These are phyloP conservation scores for Penicillium sp. DNA, from an alignment of 2,329 filamentous ascomycete genomes.

Conservation along the genomic window DNA sequence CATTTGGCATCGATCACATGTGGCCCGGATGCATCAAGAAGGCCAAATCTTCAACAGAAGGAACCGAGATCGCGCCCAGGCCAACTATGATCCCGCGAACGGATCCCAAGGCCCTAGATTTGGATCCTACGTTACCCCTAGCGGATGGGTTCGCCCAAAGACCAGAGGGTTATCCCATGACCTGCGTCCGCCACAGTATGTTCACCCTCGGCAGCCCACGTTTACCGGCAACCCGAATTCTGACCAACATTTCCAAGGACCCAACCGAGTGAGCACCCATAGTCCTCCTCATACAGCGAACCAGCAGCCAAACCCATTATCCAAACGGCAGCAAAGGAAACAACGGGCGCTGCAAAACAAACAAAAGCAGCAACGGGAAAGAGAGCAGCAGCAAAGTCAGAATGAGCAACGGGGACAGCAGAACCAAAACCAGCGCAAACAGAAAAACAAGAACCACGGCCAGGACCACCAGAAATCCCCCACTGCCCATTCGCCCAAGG, in stretches of 20 bases:
- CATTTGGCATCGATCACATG: constrained; percentile 9
- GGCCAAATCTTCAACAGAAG: neutral
- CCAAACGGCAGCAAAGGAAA: constrained; percentile 6
- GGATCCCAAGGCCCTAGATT: neutral
- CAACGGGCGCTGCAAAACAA: neutral
- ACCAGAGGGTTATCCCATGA: neutral
- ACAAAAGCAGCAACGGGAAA: neutral
- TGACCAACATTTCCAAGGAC: neutral
- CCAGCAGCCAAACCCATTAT: neutral
- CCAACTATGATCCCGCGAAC: constrained; percentile 1
- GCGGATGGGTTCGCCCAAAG: constrained; percentile 8
- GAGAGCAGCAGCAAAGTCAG: neutral
- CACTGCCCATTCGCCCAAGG: neutral
- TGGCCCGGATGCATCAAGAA: constrained; percentile 1
- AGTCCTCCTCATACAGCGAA: neutral
- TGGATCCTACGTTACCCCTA: constrained; percentile 1
- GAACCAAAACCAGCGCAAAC: neutral
- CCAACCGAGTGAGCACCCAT: neutral
- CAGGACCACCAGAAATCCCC: neutral
- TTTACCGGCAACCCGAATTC: neutral
- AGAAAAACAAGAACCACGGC: neutral
- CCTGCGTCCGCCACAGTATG: constrained; percentile 1
- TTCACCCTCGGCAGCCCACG: neutral
- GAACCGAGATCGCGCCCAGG: constrained; percentile 5
- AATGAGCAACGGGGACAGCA: neutral